phyloP scores from a whole-genome alignment of 2,329 filamentous ascomycete species.

The Dissoconium aciculare region DNA sequence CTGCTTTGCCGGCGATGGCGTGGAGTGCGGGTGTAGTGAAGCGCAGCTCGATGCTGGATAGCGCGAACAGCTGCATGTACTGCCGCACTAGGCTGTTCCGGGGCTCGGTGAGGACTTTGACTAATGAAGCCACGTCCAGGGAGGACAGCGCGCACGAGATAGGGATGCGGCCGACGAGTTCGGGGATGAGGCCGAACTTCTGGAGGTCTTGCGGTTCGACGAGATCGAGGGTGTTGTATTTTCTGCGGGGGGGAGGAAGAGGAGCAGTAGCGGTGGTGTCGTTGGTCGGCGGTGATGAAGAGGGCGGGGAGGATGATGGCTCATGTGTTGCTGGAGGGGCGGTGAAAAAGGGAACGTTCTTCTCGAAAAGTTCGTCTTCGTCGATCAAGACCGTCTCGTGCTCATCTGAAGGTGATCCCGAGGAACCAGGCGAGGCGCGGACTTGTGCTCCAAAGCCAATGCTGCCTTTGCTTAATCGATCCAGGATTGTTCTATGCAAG shows the following conservation, averaged over 20 bases:
- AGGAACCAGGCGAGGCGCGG: slow-evolving; percentile 30
- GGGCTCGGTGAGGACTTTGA: slow-evolving; percentile 83
- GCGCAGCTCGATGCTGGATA: slow-evolving; percentile 58
- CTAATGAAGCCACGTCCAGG: slow-evolving; percentile 51
- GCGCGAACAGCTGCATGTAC: slow-evolving; percentile 75
- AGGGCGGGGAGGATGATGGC: slow-evolving; percentile 24
- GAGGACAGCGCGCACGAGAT: slow-evolving; percentile 75
- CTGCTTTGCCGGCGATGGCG: slow-evolving; percentile 60
- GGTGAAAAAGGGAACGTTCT: slow-evolving; percentile 36
- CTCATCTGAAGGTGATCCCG: slow-evolving; percentile 25
- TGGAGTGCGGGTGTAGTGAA: slow-evolving; percentile 74
- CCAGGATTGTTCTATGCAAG: slow-evolving; percentile 71
- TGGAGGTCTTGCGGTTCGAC: slow-evolving; percentile 64
- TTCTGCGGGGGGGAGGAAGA: slow-evolving; percentile 34
- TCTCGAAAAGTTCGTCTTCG: slow-evolving; percentile 41
- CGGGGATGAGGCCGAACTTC: slow-evolving; percentile 63
- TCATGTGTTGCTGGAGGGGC: slow-evolving; percentile 15
- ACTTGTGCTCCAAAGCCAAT: slow-evolving; percentile 87
- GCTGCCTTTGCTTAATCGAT: slow-evolving; percentile 69
- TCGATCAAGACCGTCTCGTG: slow-evolving; percentile 43
- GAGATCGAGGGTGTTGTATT: slow-evolving; percentile 52
- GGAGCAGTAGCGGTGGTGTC: slow-evolving; percentile 12
- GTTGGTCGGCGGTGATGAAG: slow-evolving; percentile 18
- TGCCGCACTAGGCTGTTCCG: slow-evolving; percentile 77
- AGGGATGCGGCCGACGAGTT: slow-evolving; percentile 89